These are phyloP conservation scores for Haplosporangium sp. DNA, from an alignment of 371 early-diverging fungal genomes.

Conservation along the genomic window DNA sequence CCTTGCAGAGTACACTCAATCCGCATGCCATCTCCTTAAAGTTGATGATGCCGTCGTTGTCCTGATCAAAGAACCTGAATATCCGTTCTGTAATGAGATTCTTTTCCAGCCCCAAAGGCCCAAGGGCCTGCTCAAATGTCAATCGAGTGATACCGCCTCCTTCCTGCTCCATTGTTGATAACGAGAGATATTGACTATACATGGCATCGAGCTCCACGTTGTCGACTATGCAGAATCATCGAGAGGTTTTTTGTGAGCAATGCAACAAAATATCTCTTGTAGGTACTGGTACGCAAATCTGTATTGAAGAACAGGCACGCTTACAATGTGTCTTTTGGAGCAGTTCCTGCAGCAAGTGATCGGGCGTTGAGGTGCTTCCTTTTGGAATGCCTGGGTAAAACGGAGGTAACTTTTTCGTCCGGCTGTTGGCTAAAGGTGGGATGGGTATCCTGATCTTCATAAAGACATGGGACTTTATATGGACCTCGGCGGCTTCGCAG, in stretches of 20 bases:
- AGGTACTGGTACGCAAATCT: too few species aligned
- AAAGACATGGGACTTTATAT: constrained; percentile 86
- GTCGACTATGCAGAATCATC: too few species aligned
- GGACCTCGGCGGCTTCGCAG: constrained; percentile 87
- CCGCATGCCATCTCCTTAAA: constrained; percentile 90
- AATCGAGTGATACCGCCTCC: constrained; percentile 81
- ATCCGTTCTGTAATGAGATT: constrained; percentile 90
- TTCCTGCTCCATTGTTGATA: constrained; percentile 73
- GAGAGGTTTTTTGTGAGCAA: too few species aligned
- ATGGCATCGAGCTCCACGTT: constrained; percentile 86
- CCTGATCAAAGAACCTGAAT: constrained; percentile 91
- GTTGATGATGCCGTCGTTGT: constrained; percentile 77
- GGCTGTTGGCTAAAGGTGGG: constrained; percentile 93
- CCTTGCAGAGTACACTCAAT: constrained; percentile 85
- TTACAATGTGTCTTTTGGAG: constrained; percentile 77
- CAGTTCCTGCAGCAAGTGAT: constrained; percentile 59
- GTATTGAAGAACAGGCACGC: too few species aligned
- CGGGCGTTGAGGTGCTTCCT: constrained; percentile 28
- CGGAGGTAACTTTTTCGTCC: constrained; percentile 79
- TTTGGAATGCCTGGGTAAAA: constrained; percentile 80
- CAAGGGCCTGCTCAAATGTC: constrained; percentile 88
- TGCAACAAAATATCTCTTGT: too few species aligned
- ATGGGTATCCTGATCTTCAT: constrained; percentile 93
- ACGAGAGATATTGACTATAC: constrained; percentile 84
- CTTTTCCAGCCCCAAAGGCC: constrained; percentile 86